Evolutionary conservation across 345 rosid genomes (phyloP), one percentile per base, ranked within the genome.

Genomic region (Xanthoceras sorbifolium): DNA sequence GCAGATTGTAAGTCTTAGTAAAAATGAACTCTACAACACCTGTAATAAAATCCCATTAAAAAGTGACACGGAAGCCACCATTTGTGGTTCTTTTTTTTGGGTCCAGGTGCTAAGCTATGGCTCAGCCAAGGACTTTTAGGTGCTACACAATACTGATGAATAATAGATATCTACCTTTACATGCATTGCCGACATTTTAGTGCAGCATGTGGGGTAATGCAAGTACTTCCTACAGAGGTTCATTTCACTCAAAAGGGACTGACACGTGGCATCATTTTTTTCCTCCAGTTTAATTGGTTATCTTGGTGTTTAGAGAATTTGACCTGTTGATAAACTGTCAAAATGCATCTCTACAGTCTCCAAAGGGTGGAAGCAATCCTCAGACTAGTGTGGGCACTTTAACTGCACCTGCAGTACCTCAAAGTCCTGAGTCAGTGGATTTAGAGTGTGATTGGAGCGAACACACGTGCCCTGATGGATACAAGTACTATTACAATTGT

Each of bases 401-500:
- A 76, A 38, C 73, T 52, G 38, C 71, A 22, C 75, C 82, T 77
- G 67, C 79, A 65, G 72, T 40, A 25, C 59, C 87, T 77, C 82
- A 82, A 74, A 87, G 85, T 76, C 80, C 84, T 18, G 72, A 77
- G 70, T 77, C 77, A 57, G 73, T 3, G 65, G 85, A 77, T 77
- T 63, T 67, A 65, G 96, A 93, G 74, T 93, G 97, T 78, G 98
- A 93, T 75, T 93, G 98, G 98, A 94, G 98, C 78, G 97, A 90
- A 76, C 97, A 93, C 81, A 77, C 84, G 72, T 94, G 98, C 77
- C 98, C 98, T 18, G 94, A 91, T 80, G 97, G 98, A 69, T 66
- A 85, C 84, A 93, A 91, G 81, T 94, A 93, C 74, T 93, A 93
- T 73, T 94, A 83, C 78, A 92, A 90, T 54, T 94, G 95, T 55